Evolutionary conservation across 2,329 filamentous ascomycete species (phyloP).

Genomic region (Calycina herbarum): DNA sequence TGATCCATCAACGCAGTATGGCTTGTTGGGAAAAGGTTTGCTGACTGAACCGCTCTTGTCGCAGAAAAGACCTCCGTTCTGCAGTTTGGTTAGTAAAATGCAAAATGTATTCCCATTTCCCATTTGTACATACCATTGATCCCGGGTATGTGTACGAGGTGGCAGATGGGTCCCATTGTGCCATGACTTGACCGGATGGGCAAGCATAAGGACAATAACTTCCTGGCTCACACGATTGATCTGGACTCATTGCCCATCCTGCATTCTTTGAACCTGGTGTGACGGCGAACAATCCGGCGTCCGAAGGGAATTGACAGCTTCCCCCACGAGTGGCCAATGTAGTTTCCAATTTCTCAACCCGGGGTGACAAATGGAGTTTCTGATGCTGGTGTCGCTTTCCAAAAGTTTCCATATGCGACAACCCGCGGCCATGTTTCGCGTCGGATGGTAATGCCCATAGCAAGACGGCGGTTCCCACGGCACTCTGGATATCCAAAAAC

Average conservation of each 20-base stretch:
- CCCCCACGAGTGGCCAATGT: slow-evolving; percentile 32
- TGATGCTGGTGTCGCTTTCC: slow-evolving; percentile 30
- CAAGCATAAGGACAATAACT: slow-evolving; percentile 77
- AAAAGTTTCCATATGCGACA: slow-evolving; percentile 30
- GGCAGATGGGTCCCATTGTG: slow-evolving; percentile 74
- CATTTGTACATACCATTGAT: slow-evolving; percentile 62
- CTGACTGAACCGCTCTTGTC: slow-evolving; percentile 62
- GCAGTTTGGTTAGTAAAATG: slow-evolving; percentile 21
- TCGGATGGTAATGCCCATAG: slow-evolving; percentile 39
- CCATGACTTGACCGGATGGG: slow-evolving; percentile 72
- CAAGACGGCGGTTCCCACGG: slow-evolving; percentile 51
- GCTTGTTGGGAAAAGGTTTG: slow-evolving; percentile 67
- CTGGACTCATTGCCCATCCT: slow-evolving; percentile 79
- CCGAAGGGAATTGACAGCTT: slow-evolving; percentile 64
- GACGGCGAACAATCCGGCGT: slow-evolving; percentile 66
- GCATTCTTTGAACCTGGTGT: slow-evolving; percentile 65
- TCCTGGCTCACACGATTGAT: slow-evolving; percentile 66
- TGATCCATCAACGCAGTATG: slow-evolving; percentile 70
- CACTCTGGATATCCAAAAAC: slow-evolving; percentile 50
- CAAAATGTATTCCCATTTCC: not conserved
- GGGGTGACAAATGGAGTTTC: slow-evolving; percentile 28
- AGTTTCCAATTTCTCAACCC: slow-evolving; percentile 24
- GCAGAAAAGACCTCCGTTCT: slow-evolving; percentile 76
- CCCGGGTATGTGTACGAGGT: slow-evolving; percentile 64
- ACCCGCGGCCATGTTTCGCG: slow-evolving; percentile 29